Conservation (phyloP, 1,139 yeast species). For the Yamadazyma friedrichii region DNA sequence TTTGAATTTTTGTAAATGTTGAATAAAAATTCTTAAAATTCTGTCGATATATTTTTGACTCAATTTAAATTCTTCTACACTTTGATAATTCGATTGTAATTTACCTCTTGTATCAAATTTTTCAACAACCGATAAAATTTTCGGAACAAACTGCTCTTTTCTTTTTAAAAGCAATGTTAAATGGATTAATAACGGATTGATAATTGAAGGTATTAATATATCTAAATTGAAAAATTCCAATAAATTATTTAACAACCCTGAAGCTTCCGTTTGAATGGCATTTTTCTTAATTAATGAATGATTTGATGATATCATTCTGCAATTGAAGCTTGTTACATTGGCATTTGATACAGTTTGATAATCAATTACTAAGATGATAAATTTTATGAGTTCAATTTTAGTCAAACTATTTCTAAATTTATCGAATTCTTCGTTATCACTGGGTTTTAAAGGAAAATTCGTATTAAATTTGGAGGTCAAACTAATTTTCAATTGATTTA, state of each 20-base stretch:
- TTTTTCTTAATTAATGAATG: slow-evolving; percentile 66
- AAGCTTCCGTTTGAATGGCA: slow-evolving; percentile 68
- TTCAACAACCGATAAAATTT: slow-evolving; percentile 41
- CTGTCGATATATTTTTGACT: slow-evolving; percentile 44
- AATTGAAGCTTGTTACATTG: slow-evolving; percentile 45
- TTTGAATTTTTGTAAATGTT: slow-evolving; percentile 34
- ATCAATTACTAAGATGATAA: slow-evolving; percentile 68
- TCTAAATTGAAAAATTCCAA: slow-evolving; percentile 56
- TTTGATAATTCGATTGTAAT: slow-evolving; percentile 45
- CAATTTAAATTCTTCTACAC: slow-evolving; percentile 42
- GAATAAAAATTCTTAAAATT: slow-evolving; percentile 34
- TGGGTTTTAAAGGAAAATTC: slow-evolving; percentile 42
- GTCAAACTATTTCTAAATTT: slow-evolving; percentile 50
- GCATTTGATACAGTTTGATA: slow-evolving; percentile 58
- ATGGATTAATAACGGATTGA: slow-evolving; percentile 56
- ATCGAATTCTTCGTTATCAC: slow-evolving; percentile 53
- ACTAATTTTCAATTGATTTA: slow-evolving; percentile 42
- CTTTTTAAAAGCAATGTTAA: slow-evolving; percentile 48
- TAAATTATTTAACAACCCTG: slow-evolving; percentile 63
- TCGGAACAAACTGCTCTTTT: slow-evolving; percentile 53
- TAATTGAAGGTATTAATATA: slow-evolving; percentile 52
- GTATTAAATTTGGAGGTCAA: slow-evolving; percentile 34
- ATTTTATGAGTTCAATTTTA: slow-evolving; percentile 67
- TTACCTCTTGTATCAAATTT: slow-evolving; percentile 37
- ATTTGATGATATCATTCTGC: slow-evolving; percentile 55